Evolutionary conservation across 148 eudicot species (phyloP).

Genomic region (Rheum nobile): DNA sequence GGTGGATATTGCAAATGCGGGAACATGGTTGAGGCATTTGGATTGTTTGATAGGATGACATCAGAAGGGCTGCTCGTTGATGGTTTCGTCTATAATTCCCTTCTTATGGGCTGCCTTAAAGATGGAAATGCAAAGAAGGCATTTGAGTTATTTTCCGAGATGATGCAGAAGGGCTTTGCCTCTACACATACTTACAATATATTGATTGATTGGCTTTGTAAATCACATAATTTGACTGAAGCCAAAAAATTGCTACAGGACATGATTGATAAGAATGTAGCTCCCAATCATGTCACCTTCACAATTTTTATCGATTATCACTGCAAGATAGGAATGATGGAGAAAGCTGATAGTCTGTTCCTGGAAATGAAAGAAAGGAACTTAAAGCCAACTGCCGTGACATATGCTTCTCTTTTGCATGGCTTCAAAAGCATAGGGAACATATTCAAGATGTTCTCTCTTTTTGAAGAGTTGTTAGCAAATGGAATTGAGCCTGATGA

Average conservation of each 20-base stretch:
- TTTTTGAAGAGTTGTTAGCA: constrained; percentile 55
- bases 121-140: constrained; percentile 55
- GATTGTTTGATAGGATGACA: constrained; percentile 56
- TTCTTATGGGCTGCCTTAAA: constrained; percentile 58
- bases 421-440: constrained; percentile 44
- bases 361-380: constrained; percentile 53
- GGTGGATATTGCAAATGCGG: constrained; percentile 71
- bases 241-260: constrained; percentile 42
- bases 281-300: constrained; percentile 53
- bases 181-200: constrained; percentile 55
- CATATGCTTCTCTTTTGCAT: constrained; percentile 56
- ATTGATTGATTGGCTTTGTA: constrained; percentile 61
- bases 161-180: constrained; percentile 44
- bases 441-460: constrained; percentile 40
- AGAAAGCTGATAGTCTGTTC: constrained; percentile 50
- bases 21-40: constrained; percentile 41
- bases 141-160: constrained; percentile 42
- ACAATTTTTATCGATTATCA: constrained; percentile 56
- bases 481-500: constrained; percentile 63
- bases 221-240: constrained; percentile 40
- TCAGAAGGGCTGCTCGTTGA: constrained; percentile 45
- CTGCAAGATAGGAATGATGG: constrained; percentile 54
- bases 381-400: constrained; percentile 41
- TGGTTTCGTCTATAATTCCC: constrained; percentile 53
- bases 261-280: constrained; percentile 29